Base-by-base conservation (phyloP, 768 basidiomycete genomes). In the Xanthoconium stramineum region DNA sequence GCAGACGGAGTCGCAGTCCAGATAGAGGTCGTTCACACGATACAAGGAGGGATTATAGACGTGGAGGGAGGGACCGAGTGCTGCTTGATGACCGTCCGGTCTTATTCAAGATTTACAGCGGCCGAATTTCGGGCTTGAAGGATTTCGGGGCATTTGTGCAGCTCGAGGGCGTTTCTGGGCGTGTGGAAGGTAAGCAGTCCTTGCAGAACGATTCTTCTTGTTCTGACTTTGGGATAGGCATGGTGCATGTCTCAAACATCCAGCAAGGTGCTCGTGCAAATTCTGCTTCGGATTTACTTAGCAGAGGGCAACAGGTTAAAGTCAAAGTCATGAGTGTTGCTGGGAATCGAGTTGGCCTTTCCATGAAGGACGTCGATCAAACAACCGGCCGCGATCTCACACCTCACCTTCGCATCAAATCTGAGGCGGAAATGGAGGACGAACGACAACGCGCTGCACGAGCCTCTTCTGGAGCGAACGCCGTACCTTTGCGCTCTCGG, bases 321-420 rank as follows among this genome's bases (percentile, higher is more conserved):
- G 91, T 98, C 67, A 98, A 99, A 72, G 94, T 98, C 59, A 91
- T 97, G 87, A 94, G 91, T 57, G 80, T 93, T 20, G 91, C 94
- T 2, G 92, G 91, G 6, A 83, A 53, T 58, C 84, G 92, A 52
- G 72, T 94, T 51, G 83, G 91, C 9, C 80, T 99, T 24, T 98
- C 96, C 24, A 98, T 99, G 90, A 96, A 96, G 67, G 97, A 99
- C 68, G 97, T 94, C 33, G 97, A 99, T 69, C 97, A 99, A 70
- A 72, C 69, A 15, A 86, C 87, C 1, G 97, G 96, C 7, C 85
- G 84, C 24, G 97, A 99, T 68, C 82, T 98, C 54, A 91, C 94
- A 1, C 97, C 97, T 4, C 93, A 99, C 69, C 80, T 99, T 11
- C 88, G 91, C 47, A 92, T 98, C 76, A 92, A 90, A 71, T 92